Evolutionary conservation across 768 basidiomycete genomes (phyloP).

Genomic region (Suillus weaverae): DNA sequence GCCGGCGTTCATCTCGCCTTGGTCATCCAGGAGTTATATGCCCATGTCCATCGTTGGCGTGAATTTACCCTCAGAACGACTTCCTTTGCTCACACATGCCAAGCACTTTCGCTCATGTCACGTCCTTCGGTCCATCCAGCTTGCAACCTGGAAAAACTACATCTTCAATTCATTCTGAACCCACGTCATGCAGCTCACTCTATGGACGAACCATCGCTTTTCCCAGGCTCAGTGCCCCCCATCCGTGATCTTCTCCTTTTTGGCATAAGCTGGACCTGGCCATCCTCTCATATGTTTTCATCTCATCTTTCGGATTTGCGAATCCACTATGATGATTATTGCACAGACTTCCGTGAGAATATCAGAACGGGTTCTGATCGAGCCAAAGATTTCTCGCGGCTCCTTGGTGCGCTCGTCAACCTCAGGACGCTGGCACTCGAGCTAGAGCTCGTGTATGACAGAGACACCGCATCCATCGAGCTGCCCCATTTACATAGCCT

Average conservation of each 20-base stretch:
- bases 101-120: not conserved
- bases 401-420: not conserved
- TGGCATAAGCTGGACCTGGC: not conserved
- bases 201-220: not conserved
- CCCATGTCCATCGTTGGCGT: not conserved
- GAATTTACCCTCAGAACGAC: not conserved
- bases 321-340: conserved; percentile 12
- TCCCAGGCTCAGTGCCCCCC: not conserved
- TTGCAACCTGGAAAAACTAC: not conserved
- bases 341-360: not conserved
- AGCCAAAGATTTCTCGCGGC: not conserved
- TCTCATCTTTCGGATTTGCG: conserved; percentile 16
- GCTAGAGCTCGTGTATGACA: not conserved
- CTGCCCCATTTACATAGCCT: not conserved
- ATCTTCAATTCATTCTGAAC: not conserved
- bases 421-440: not conserved
- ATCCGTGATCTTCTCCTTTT: not conserved
- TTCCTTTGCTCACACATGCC: not conserved
- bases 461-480: not conserved
- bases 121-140: not conserved
- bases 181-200: not conserved
- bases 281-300: not conserved
- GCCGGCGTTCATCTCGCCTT: not conserved
- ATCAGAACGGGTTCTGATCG: no score
- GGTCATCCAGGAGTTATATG: not conserved